phyloP scores from a whole-genome alignment of 169 alveolate genomes.

The Plasmodium inui region DNA sequence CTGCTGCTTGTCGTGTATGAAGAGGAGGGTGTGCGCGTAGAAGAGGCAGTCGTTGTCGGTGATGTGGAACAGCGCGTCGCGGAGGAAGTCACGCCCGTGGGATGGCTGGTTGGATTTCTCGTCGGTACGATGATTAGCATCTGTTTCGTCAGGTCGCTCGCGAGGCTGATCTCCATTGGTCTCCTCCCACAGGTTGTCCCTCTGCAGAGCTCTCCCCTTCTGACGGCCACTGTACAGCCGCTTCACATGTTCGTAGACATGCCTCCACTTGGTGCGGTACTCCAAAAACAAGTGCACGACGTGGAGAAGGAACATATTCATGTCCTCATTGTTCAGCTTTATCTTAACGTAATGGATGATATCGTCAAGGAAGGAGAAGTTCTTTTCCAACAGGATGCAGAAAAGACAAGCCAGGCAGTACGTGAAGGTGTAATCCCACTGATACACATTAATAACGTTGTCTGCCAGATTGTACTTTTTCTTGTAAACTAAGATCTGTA shows the following conservation, averaged over 20 bases:
- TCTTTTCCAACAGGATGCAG: neutral
- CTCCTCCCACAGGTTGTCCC: neutral
- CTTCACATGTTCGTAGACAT: neutral
- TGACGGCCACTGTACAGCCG: neutral
- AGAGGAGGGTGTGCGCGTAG: conserved; percentile 52
- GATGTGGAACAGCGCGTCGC: conserved; percentile 24
- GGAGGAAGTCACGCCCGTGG: neutral
- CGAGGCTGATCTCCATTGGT: neutral
- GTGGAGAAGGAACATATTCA: conserved; percentile 36
- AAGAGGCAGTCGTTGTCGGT: conserved; percentile 59
- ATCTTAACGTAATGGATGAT: conserved; percentile 28
- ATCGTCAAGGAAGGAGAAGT: conserved; percentile 22
- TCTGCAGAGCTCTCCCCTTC: neutral
- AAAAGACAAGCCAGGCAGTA: conserved; percentile 54
- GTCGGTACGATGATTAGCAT: neutral
- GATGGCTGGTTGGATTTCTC: no score
- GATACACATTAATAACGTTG: conserved; percentile 27
- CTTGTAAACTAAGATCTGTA: conserved; percentile 32
- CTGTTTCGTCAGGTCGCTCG: no score
- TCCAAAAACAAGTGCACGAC: conserved; percentile 37
- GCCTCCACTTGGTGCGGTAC: conserved; percentile 12
- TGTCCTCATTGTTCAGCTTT: conserved; percentile 16
- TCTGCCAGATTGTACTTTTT: conserved; percentile 29
- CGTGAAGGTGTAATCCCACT: conserved; percentile 46
- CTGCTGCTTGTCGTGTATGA: conserved; percentile 36